Percentiles rank a stretch among this genome's conserved stretches.
These are phyloP conservation scores for Ballota nigra DNA, from an alignment of 257 asterid genomes.

Conservation along the genomic window DNA sequence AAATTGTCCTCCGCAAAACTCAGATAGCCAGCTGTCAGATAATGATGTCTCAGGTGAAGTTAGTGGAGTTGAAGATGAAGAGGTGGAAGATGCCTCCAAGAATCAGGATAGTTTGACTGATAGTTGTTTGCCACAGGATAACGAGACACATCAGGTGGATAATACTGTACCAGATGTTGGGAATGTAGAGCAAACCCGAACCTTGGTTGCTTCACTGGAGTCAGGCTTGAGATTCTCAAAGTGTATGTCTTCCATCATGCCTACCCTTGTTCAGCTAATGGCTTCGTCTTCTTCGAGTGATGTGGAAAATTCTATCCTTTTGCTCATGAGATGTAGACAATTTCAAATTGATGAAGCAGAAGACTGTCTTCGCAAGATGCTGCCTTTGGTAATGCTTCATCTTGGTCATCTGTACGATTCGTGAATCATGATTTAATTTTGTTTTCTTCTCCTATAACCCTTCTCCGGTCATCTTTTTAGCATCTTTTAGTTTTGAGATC, in stretches of 20 bases:
- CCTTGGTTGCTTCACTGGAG: constrained; percentile 95
- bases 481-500: constrained; percentile 6
- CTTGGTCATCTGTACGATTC: constrained; percentile 14
- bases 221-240: constrained; percentile 90
- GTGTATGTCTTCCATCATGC: constrained; percentile 71
- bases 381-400: constrained; percentile 81
- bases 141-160: constrained; percentile 36
- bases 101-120: constrained; percentile 62
- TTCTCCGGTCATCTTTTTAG: neutral
- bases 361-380: constrained; percentile 92
- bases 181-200: constrained; percentile 87
- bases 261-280: constrained; percentile 90
- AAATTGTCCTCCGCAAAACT: constrained; percentile 32
- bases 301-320: constrained; percentile 85
- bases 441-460: neutral
- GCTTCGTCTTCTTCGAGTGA: constrained; percentile 97
- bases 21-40: constrained; percentile 46
- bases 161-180: constrained; percentile 88
- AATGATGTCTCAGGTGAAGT: constrained; percentile 51
- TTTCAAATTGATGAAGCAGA: constrained; percentile 93
- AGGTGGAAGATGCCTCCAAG: constrained; percentile 31
- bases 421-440: neutral
- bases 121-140: constrained; percentile 57
- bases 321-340: constrained; percentile 97
- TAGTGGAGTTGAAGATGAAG: constrained; percentile 55